phyloP scores from a whole-genome alignment of 441 rosid species.

The Euphorbia corollata region DNA sequence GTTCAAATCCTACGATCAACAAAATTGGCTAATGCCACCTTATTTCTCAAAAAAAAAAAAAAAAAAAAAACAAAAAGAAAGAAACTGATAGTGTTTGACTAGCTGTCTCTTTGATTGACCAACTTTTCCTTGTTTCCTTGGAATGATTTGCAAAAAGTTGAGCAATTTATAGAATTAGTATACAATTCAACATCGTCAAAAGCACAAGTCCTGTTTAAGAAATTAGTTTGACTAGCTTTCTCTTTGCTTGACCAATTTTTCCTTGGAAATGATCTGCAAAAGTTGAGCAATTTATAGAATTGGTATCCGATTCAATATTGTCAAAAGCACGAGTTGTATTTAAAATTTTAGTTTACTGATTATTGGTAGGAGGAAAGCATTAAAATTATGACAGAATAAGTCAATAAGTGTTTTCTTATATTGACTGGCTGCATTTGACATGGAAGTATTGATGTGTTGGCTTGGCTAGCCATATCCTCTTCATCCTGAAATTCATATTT shows the following conservation, averaged over 20 bases:
- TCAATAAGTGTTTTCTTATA: constrained; percentile 3
- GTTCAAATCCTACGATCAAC: too few relatives aligned
- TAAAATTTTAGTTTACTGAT: constrained; percentile 4
- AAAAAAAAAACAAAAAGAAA: too few relatives aligned
- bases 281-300: background rate
- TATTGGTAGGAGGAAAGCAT: background rate
- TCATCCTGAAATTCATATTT: background rate
- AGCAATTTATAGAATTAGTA: background rate
- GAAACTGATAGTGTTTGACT: background rate
- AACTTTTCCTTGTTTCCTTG: background rate
- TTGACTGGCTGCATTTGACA: constrained; percentile 3
- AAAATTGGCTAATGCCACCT: too few relatives aligned
- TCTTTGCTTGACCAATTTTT: background rate
- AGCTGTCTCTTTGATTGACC: background rate
- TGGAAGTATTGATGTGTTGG: background rate
- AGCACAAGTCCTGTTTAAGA: background rate
- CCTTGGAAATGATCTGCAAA: background rate
- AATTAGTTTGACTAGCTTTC: background rate
- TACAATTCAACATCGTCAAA: background rate
- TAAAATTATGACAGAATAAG: background rate
- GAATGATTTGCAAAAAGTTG: background rate
- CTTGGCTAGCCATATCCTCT: background rate
- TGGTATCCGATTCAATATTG: background rate
- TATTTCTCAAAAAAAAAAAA: too few relatives aligned
- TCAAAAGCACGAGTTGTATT: background rate